phyloP scores from a whole-genome alignment of 1,139 yeast species.

The Hyphopichia pseudoburtonii region DNA sequence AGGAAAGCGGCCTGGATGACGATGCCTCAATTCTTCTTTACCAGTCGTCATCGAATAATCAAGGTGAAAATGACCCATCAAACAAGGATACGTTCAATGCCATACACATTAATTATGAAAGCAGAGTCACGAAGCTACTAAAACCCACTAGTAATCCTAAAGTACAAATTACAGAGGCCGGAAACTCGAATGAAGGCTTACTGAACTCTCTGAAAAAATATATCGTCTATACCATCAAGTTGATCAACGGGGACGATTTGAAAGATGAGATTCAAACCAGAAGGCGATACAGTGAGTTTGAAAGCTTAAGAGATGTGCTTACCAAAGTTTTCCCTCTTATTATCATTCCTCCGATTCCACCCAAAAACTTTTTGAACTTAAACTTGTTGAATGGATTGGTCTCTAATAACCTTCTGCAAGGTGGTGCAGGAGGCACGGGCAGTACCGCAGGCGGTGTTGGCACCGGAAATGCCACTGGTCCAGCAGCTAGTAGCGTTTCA shows the following conservation, averaged over 20 bases:
- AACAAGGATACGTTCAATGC: constrained; percentile 22
- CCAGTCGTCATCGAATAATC: constrained; percentile 11
- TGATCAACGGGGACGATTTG: constrained; percentile 31
- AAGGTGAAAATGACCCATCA: constrained; percentile 4
- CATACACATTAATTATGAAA: constrained; percentile 37
- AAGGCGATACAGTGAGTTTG: constrained; percentile 91
- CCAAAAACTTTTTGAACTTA: constrained; percentile 63
- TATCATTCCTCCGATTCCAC: constrained; percentile 93
- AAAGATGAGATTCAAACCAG: constrained; percentile 60
- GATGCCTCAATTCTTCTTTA: constrained; percentile 32
- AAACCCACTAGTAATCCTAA: constrained; percentile 31
- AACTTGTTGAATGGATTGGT: constrained; percentile 36
- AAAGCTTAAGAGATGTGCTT: constrained; percentile 69
- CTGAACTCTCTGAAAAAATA: constrained; percentile 62
- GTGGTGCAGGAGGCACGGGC: neutral
- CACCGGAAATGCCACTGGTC: neutral
- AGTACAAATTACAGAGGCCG: constrained; percentile 70
- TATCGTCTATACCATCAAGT: constrained; percentile 75
- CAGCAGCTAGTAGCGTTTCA: constrained; percentile 2
- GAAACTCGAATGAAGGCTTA: constrained; percentile 72
- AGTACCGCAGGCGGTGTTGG: constrained; percentile 6
- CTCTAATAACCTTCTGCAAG: neutral
- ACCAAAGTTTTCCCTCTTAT: constrained; percentile 76
- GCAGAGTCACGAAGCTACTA: constrained; percentile 37
- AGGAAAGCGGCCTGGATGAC: constrained; percentile 11